Evolutionary conservation across 495 filamentous ascomycete genomes (phyloP), one percentile per base, ranked within the genome.

Genomic region (Aspergillus coremiiformis): DNA sequence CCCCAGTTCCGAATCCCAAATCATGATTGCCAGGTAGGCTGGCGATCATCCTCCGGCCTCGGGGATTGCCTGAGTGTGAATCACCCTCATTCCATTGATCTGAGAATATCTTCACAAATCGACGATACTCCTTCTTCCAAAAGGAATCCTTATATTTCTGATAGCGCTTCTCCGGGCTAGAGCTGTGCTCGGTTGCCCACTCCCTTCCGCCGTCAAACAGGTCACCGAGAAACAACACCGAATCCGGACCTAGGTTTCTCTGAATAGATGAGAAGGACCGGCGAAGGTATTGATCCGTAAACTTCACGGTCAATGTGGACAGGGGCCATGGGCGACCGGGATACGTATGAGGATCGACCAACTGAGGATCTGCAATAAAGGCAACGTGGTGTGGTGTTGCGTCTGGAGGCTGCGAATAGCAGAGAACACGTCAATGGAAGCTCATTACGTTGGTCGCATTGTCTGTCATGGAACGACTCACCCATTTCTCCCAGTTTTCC

Each of bases 341-440:
- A 65, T 99, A 97, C 12, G 90, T 93, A 64, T 99, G 93, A 24
- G 92, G 89, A 69, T 99, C 94, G 59, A 96, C 89, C 29, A 99
- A 77, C 65, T 99, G 94, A n/a, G 94, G 94, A 64, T 99, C 94
- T 33, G 94, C 91, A 51, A 99, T 74, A 60, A 99, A 85, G 46
- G 85, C 80, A 49, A 96, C 75, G 63, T 85, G 89, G 68, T 97
- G 90, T 2, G 94, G 94, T 22, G 74, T 78, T 17, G 90, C 89
- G 54, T 72, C 79, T 55, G 73, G 62, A 52, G 89, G 88, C 93
- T 96, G 49, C 2, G 46, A 0, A 47, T 4, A 41, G 52, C 47
- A 11, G 55, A 33, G 14, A 47, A 53, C 54, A n/a, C 54, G 56
- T 54, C 35, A 58, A 14, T 27, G 3, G 12, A 24, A 29, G 44